A percentile compares a stretch with the other conserved stretches of the same genome.
phyloP scores from a whole-genome alignment of 352 stramenopile species.

The Phytophthora rubi region DNA sequence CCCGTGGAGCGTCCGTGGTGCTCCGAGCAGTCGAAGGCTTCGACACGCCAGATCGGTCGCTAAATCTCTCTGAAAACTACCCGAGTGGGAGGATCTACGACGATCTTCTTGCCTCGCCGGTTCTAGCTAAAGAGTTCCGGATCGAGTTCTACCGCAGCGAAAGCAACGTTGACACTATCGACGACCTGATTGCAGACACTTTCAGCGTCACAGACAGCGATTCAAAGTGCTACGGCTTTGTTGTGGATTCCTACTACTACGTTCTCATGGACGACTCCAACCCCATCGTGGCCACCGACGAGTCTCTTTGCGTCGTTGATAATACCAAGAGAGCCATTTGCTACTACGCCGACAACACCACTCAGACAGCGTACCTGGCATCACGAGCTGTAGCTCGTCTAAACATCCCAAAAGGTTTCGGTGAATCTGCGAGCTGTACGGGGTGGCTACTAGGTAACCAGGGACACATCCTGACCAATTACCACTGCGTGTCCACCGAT shows the following conservation, averaged over 20 bases:
- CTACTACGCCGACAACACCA: slow-evolving; percentile 40
- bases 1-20: slow-evolving; percentile 42
- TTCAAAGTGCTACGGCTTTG: slow-evolving; percentile 58
- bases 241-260: slow-evolving; percentile 55
- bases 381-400: slow-evolving; percentile 34
- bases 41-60: slow-evolving; percentile 29
- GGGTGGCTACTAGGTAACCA: slow-evolving; percentile 64
- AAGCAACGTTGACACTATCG: neutral
- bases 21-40: slow-evolving; percentile 54
- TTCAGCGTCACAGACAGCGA: slow-evolving; percentile 28
- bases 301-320: slow-evolving; percentile 55
- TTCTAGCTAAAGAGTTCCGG: slow-evolving; percentile 58
- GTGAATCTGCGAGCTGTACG: slow-evolving; percentile 42
- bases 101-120: slow-evolving; percentile 33
- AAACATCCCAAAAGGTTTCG: slow-evolving; percentile 19
- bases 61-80: slow-evolving; percentile 52
- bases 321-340: slow-evolving; percentile 64
- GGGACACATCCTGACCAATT: slow-evolving; percentile 67
- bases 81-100: slow-evolving; percentile 29
- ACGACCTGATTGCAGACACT: slow-evolving; percentile 11
- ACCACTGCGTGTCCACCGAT: slow-evolving; percentile 59
- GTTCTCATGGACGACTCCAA: slow-evolving; percentile 35
- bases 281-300: slow-evolving; percentile 43
- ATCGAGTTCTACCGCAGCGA: slow-evolving; percentile 61
- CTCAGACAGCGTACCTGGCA: slow-evolving; percentile 38